Conservation (phyloP, 129 eudicot genomes). For the Oenanthe sinensis region DNA sequence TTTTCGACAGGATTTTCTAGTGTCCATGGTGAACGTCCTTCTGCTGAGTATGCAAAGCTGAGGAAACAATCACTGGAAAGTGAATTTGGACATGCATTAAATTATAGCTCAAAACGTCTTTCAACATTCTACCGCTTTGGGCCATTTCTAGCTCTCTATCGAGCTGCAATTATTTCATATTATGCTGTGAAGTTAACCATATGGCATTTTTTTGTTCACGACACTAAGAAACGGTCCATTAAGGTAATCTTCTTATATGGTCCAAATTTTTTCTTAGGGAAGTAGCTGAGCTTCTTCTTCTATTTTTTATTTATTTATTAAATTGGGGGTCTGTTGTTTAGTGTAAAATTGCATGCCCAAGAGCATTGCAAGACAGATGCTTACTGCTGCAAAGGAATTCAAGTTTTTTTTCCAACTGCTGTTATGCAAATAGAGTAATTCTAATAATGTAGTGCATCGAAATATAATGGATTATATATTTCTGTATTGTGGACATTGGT, state of each 20-base stretch:
- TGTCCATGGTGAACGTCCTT: conserved; percentile 82
- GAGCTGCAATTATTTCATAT: conserved; percentile 84
- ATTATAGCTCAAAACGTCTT: conserved; percentile 57
- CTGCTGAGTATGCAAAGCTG: conserved; percentile 82
- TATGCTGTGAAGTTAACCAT: conserved; percentile 67
- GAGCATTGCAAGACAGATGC: neutral
- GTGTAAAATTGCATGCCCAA: neutral
- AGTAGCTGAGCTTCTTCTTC: neutral
- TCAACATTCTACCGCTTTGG: conserved; percentile 67
- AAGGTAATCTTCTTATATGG: conserved; percentile 38
- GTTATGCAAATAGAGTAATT: neutral
- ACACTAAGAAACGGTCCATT: conserved; percentile 51
- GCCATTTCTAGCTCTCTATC: conserved; percentile 85
- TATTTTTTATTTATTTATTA: neutral
- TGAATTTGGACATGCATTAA: conserved; percentile 75
- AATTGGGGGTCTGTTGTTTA: neutral
- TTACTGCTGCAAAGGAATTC: neutral
- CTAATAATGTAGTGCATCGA: neutral
- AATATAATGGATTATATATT: neutral
- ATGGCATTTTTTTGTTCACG: conserved; percentile 72
- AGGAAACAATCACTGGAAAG: conserved; percentile 90
- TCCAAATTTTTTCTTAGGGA: neutral
- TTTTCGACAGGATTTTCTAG: conserved; percentile 69
- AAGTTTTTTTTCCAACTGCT: neutral
- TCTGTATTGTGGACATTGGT: neutral